Percentiles rank a stretch among this genome's conserved stretches.
These are phyloP conservation scores for Fusarium albosuccineum DNA, from an alignment of 2,329 filamentous ascomycete genomes.

Conservation along the genomic window DNA sequence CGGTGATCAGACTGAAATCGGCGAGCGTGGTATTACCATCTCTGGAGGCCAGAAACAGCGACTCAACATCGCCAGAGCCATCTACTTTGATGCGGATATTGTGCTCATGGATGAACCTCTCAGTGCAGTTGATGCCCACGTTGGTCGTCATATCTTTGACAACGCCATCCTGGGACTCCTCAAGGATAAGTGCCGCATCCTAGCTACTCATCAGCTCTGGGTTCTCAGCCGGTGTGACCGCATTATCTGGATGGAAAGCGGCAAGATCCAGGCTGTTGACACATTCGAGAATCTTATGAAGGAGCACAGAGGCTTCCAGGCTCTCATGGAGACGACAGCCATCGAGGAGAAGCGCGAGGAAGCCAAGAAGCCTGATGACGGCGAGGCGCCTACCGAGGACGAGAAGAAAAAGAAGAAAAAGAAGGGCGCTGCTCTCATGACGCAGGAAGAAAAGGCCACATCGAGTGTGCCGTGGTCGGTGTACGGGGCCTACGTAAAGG, in stretches of 20 bases:
- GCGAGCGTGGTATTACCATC: slow-evolving; percentile 94
- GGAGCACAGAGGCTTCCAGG: slow-evolving; percentile 80
- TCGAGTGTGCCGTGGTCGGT: slow-evolving; percentile 84
- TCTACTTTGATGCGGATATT: slow-evolving; percentile 77
- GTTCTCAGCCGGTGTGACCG: slow-evolving; percentile 91
- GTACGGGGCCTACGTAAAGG: slow-evolving; percentile 81
- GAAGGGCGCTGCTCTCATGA: slow-evolving; percentile 76
- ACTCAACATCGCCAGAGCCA: slow-evolving; percentile 89
- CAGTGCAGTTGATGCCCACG: slow-evolving; percentile 77
- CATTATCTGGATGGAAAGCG: slow-evolving; percentile 93
- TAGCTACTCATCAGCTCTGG: slow-evolving; percentile 96
- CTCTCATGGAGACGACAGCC: slow-evolving; percentile 87
- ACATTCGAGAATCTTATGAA: slow-evolving; percentile 91
- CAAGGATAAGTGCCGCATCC: slow-evolving; percentile 87
- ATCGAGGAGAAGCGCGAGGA: slow-evolving; percentile 73
- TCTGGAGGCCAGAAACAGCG: slow-evolving; percentile 96
- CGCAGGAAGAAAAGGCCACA: slow-evolving; percentile 76
- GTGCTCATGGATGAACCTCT: slow-evolving; percentile 78
- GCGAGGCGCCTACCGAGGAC: slow-evolving; percentile 54
- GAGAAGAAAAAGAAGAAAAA: slow-evolving; percentile 69
- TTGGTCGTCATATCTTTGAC: slow-evolving; percentile 86
- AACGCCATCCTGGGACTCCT: slow-evolving; percentile 91
- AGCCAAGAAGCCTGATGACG: slow-evolving; percentile 60
- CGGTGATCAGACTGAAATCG: slow-evolving; percentile 91
- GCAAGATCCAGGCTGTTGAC: slow-evolving; percentile 85